Percentiles rank a stretch among this genome's conserved stretches.
phyloP scores from a whole-genome alignment of 495 filamentous ascomycete genomes.

The Tuber calosporum region DNA sequence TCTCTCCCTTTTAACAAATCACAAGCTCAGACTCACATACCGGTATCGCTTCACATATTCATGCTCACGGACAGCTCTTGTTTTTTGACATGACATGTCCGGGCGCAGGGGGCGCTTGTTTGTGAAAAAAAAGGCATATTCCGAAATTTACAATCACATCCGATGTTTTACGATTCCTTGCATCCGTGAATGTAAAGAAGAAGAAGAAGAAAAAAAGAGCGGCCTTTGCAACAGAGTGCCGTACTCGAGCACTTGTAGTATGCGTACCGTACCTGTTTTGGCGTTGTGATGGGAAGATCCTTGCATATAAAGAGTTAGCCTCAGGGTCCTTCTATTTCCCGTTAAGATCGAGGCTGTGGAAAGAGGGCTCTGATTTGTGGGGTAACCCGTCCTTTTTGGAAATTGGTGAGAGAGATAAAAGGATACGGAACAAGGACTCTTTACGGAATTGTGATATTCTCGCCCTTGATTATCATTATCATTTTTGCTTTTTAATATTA shows the following conservation, averaged over 20 bases:
- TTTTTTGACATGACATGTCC: not conserved
- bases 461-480: not conserved
- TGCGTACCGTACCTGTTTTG: not conserved
- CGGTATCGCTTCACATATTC: no score
- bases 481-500: not conserved
- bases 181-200: not conserved
- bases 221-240: not conserved
- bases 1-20: not conserved
- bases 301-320: not conserved
- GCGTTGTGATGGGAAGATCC: not conserved
- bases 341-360: slow-evolving; percentile 1
- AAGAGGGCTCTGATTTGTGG: not conserved
- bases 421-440: slow-evolving; percentile 1
- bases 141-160: not conserved
- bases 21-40: not conserved
- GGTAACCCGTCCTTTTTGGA: not conserved
- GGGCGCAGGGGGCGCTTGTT: not conserved
- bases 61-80: not conserved
- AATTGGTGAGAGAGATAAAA: not conserved
- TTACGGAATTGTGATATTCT: slow-evolving; percentile 3
- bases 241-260: no score
- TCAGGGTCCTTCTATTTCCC: slow-evolving; percentile 2
- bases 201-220: not conserved
- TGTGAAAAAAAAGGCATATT: slow-evolving; percentile 3
- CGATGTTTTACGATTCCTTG: slow-evolving; percentile 7